Evolutionary conservation across 1,284 basidiomycete genomes (phyloP), one percentile per base, ranked within the genome.

Genomic region (Ceratobasidium sp.): DNA sequence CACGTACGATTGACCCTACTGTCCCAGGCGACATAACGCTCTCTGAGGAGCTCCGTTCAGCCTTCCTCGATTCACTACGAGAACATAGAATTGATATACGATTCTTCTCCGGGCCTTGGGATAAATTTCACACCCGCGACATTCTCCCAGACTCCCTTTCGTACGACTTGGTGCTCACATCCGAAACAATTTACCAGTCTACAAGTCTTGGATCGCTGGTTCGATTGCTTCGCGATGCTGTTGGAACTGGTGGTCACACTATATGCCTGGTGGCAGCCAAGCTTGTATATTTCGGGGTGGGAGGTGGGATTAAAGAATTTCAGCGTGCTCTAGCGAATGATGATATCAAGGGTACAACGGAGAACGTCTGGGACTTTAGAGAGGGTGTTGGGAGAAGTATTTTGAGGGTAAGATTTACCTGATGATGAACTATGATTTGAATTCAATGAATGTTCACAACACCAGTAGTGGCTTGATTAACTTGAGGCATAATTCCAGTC

Each of bases 251-350:
- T 13, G n/a, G 10, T 15, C n/a, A 42, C 7, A n/a, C 33, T 13
- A 40, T 89, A 10, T 94, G 92, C 82, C 88, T 97, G 15, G 91
- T 96, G 3, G 95, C 95, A 0, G 93, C 92, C n/a, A 99, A 97
- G 86, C 89, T 96, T 12, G 87, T 98, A 40, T 99, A 99, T 84
- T 99, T 99, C 86, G 97, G 97, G 20, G 97, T 99, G 3, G 97
- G 97, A 0, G 69, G 69, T 12, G 95, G 96, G 0, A 88, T 97
- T 10, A 86, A 90, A 28, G 92, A 93, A 78, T 98, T 99, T 84
- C 84, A 91, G 23, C 79, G 61, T 15, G 42, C 61, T 10, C 23
- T 64, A 40, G 42, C 20, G 6, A n/a, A 44, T 10, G 40, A 9
- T 18, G 61, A 12, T 23, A 40, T 64, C 7, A 42, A 64, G 26